Percentiles rank a stretch among this genome's conserved stretches.
Conservation (phyloP, 1,139 yeast species). For the Taphrina deformans region DNA sequence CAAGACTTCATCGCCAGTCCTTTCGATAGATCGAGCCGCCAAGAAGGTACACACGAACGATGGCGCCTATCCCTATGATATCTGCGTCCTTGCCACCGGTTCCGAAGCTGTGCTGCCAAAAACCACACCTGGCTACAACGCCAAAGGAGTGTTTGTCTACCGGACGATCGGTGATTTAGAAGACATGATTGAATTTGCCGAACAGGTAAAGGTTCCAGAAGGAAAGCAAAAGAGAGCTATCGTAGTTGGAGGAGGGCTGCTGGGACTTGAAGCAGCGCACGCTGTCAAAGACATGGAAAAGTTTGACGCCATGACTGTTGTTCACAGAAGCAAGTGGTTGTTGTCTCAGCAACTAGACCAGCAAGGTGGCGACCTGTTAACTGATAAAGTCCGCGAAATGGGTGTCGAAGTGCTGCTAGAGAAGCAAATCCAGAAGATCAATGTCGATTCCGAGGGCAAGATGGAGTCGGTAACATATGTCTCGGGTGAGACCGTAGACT, state of each 20-base stretch:
- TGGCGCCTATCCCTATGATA: constrained; percentile 43
- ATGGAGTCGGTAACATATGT: constrained; percentile 42
- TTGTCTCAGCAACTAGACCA: constrained; percentile 46
- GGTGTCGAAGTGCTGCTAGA: constrained; percentile 44
- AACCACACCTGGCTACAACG: constrained; percentile 40
- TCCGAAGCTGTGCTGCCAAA: constrained; percentile 45
- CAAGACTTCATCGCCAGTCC: constrained; percentile 44
- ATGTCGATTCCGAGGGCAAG: constrained; percentile 41
- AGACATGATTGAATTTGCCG: constrained; percentile 43
- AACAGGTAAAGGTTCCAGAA: constrained; percentile 30
- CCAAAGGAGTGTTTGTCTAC: constrained; percentile 46
- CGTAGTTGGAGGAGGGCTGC: constrained; percentile 47
- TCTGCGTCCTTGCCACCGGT: constrained; percentile 46
- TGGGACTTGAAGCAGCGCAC: constrained; percentile 48
- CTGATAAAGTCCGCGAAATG: constrained; percentile 43
- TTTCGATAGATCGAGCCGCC: constrained; percentile 40
- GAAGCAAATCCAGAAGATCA: constrained; percentile 39
- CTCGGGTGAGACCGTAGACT: constrained; percentile 43
- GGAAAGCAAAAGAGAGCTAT: constrained; percentile 42
- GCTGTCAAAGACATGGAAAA: constrained; percentile 44
- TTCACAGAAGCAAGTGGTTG: constrained; percentile 46
- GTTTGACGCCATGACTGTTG: constrained; percentile 44
- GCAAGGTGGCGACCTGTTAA: constrained; percentile 44
- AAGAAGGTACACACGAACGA: constrained; percentile 42
- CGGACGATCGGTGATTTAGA: constrained; percentile 46